phyloP scores from a whole-genome alignment of 768 basidiomycete genomes.

The Peribolospora kevripleyi region DNA sequence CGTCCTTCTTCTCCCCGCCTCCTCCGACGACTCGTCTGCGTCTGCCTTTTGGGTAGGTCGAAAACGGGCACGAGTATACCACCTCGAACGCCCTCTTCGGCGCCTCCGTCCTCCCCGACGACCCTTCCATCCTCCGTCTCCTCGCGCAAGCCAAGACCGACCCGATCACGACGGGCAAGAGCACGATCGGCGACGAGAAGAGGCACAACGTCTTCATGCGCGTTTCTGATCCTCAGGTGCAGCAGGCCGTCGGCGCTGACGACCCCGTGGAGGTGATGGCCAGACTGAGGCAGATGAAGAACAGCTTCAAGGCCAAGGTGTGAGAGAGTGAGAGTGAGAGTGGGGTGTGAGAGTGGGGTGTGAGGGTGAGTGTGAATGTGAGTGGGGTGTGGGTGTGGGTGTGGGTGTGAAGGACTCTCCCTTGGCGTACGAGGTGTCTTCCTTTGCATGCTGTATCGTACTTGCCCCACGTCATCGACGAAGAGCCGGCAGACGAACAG shows the following conservation, averaged over 20 bases:
- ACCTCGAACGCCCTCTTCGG: constrained; percentile 5
- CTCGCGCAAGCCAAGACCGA: constrained; percentile 34
- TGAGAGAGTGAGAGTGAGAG: too few relatives aligned
- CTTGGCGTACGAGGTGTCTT: too few relatives aligned
- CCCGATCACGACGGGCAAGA: constrained; percentile 45
- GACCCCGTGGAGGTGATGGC: constrained; percentile 43
- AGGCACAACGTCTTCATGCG: constrained; percentile 92
- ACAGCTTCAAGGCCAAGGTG: constrained; percentile 32
- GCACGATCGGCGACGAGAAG: constrained; percentile 82
- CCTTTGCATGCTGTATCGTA: too few relatives aligned
- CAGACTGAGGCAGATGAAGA: constrained; percentile 57
- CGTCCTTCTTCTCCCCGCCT: too few relatives aligned
- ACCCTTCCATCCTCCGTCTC: constrained; percentile 36
- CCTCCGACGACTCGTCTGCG: too few relatives aligned
- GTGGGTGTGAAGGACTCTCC: too few relatives aligned
- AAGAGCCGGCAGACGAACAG: too few relatives aligned
- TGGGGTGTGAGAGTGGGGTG: too few relatives aligned
- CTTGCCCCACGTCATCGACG: too few relatives aligned
- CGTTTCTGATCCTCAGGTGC: constrained; percentile 34
- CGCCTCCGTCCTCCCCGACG: constrained; percentile 23
- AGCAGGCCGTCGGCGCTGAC: constrained; percentile 29
- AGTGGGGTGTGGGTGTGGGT: too few relatives aligned
- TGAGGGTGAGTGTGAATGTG: too few relatives aligned
- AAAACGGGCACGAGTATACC: neutral
- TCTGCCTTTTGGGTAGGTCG: too few relatives aligned